Percentiles rank a stretch among this genome's conserved stretches.
Conservation (phyloP, 208 protist genomes). For the Leishmania lainsoni region DNA sequence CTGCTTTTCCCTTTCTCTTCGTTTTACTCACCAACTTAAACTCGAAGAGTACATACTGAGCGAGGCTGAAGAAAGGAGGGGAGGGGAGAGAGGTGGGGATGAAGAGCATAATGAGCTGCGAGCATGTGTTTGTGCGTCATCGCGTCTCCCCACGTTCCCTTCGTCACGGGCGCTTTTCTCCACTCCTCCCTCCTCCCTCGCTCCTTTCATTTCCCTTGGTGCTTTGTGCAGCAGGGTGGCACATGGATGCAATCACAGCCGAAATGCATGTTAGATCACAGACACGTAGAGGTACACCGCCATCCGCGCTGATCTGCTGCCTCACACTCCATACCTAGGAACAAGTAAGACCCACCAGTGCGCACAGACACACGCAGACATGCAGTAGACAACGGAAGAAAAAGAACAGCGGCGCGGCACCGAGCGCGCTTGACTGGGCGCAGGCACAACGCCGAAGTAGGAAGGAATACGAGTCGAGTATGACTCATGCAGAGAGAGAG, state of each 20-base stretch:
- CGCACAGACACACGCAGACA: background rate
- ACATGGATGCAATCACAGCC: background rate
- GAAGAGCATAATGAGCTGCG: background rate
- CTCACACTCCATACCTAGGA: background rate
- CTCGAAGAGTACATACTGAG: background rate
- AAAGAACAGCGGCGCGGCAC: background rate
- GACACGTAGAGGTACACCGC: background rate
- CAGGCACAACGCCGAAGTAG: background rate
- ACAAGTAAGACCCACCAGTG: background rate
- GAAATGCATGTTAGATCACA: background rate
- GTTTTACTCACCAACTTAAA: background rate
- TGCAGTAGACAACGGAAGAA: background rate
- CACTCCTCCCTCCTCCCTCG: background rate
- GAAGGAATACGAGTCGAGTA: background rate
- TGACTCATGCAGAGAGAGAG: background rate
- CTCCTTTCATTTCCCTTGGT: background rate
- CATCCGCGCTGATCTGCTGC: background rate
- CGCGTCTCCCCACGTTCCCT: background rate
- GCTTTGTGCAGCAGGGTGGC: background rate
- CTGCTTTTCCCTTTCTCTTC: background rate
- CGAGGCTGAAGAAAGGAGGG: background rate
- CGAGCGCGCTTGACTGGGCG: background rate
- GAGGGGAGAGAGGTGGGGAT: background rate
- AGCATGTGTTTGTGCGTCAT: background rate
- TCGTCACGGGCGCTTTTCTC: background rate